Evolutionary conservation across 176 grass and related monocot genomes (phyloP).

Genomic region (Oryza punctata): DNA sequence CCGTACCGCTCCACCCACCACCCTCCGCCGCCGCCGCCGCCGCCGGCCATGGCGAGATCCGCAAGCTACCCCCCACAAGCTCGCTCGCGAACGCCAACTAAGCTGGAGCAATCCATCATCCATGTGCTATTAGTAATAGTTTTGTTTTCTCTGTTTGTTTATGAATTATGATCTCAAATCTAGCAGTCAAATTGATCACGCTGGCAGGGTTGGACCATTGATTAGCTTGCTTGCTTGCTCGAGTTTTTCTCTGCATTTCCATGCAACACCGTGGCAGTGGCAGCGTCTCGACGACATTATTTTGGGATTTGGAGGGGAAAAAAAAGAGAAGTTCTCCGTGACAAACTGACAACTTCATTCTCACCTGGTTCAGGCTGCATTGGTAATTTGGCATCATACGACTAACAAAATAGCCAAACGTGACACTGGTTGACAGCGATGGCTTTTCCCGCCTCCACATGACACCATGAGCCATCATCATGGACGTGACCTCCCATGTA

Average conservation of each 20-base stretch:
- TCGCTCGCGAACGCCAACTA: background rate
- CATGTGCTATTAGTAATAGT: conserved; percentile 3
- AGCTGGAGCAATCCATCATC: conserved; percentile 9
- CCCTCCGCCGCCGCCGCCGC: background rate
- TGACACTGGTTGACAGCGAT: background rate
- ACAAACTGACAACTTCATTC: too few relatives aligned
- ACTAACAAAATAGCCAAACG: too few relatives aligned
- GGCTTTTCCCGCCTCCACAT: background rate
- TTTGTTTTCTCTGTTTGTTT: background rate
- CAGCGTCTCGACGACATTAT: background rate
- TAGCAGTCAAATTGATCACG: background rate
- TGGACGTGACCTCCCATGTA: too few relatives aligned
- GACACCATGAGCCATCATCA: too few relatives aligned
- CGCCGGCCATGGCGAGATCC: conserved; percentile 37
- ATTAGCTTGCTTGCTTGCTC: background rate
- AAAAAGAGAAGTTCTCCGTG: too few relatives aligned
- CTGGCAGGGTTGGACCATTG: background rate
- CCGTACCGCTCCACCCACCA: conserved; percentile 3
- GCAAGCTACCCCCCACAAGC: background rate
- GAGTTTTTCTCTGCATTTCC: background rate
- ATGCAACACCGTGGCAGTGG: background rate
- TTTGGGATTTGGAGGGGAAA: too few relatives aligned
- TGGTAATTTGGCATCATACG: too few relatives aligned
- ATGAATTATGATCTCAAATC: background rate
- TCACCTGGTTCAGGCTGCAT: too few relatives aligned